A percentile compares a stretch with the other conserved stretches of the same genome.
These are phyloP conservation scores for Hanseniaspora vineae DNA, from an alignment of 805 yeast genomes.

Conservation along the genomic window DNA sequence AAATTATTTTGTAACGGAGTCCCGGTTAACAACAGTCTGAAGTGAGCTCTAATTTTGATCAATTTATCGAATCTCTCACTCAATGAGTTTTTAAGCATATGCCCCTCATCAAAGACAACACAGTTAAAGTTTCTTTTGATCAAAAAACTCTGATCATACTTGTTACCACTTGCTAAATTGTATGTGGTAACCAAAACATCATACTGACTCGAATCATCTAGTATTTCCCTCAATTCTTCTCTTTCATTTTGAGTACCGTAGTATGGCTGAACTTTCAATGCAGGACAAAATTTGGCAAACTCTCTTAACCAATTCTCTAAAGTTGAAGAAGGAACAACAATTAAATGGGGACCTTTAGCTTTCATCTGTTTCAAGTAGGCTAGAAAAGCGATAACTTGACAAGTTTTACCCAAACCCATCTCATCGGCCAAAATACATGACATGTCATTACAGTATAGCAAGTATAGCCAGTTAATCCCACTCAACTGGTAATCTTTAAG, in stretches of 20 bases:
- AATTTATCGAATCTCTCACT: conserved; percentile 80
- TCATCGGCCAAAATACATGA: conserved; percentile 97
- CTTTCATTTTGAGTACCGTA: conserved; percentile 84
- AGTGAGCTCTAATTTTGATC: conserved; percentile 73
- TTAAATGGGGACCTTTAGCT: conserved; percentile 69
- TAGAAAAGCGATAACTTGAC: conserved; percentile 88
- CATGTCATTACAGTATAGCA: conserved; percentile 62
- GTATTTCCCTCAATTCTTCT: conserved; percentile 63
- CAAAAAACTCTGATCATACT: conserved; percentile 69
- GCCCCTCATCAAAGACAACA: conserved; percentile 95
- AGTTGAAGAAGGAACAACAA: conserved; percentile 94
- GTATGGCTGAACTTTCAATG: conserved; percentile 73
- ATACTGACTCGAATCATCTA: conserved; percentile 41
- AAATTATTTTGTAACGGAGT: conserved; percentile 93
- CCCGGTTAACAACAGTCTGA: conserved; percentile 82
- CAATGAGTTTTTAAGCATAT: conserved; percentile 80
- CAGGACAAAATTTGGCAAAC: conserved; percentile 79
- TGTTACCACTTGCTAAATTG: conserved; percentile 77
- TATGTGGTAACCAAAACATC: conserved; percentile 94
- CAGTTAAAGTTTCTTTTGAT: conserved; percentile 67
- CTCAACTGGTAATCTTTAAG: conserved; percentile 89
- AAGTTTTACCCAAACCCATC: conserved; percentile 96
- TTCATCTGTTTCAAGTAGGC: conserved; percentile 62
- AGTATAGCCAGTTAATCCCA: conserved; percentile 88
- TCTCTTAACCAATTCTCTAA: conserved; percentile 96